These are phyloP conservation scores for Backusella sp. DNA, from an alignment of 192 early-diverging fungal genomes.

Conservation along the genomic window DNA sequence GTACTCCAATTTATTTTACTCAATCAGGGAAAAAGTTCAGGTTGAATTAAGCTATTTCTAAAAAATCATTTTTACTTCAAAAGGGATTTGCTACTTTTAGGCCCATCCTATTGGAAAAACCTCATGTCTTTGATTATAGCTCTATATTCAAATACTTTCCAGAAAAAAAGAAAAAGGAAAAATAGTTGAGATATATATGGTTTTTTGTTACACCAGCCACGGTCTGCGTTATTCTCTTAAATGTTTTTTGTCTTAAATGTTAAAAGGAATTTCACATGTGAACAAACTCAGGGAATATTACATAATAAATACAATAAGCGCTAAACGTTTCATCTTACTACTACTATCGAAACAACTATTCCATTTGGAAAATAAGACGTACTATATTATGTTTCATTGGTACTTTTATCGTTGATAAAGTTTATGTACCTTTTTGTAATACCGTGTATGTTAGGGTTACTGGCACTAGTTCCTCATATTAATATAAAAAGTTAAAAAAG, in stretches of 20 bases:
- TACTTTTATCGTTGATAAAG: neutral
- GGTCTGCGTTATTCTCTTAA: neutral
- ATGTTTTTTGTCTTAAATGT: conserved; percentile 11
- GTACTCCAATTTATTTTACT: neutral
- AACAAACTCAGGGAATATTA: neutral
- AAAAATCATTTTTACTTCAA: neutral
- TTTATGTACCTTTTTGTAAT: neutral
- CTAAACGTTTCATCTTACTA: neutral
- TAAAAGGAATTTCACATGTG: conserved; percentile 5
- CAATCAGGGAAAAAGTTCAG: neutral
- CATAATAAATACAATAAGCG: neutral
- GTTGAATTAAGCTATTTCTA: neutral
- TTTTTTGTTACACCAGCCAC: neutral
- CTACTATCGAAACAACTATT: neutral
- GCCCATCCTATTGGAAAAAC: neutral
- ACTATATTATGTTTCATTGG: neutral
- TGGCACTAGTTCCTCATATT: neutral
- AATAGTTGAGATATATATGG: neutral
- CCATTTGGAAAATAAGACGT: neutral
- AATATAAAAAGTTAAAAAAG: too few species aligned
- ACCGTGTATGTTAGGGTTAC: neutral
- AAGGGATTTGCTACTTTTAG: neutral
- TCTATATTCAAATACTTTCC: neutral
- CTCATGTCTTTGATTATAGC: neutral
- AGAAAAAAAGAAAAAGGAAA: conserved; percentile 6